These are phyloP conservation scores for Sporothrix brasiliensis DNA, from an alignment of 2,329 filamentous ascomycete species.

Conservation along the genomic window DNA sequence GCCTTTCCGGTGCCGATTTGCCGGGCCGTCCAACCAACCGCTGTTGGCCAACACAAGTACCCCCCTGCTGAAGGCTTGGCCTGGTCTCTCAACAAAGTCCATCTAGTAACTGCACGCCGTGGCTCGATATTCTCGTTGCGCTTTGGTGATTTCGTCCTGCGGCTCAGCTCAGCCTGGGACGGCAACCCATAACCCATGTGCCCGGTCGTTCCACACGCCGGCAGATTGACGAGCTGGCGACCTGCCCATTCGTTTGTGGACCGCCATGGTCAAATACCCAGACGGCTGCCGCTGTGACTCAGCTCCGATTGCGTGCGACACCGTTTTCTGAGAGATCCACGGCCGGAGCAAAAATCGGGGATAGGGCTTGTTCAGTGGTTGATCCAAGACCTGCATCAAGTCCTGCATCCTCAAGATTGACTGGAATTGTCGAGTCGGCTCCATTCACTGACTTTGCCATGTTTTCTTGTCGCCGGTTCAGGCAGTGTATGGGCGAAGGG, in stretches of 20 bases:
- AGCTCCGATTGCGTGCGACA: no score
- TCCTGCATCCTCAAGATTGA: no score
- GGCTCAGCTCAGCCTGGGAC: conserved; percentile 14
- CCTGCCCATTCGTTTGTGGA: background rate
- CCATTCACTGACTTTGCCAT: no score
- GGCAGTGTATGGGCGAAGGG: background rate
- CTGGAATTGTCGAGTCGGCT: no score
- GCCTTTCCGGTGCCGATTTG: conserved; percentile 30
- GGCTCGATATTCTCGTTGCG: background rate
- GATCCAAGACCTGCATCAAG: no score
- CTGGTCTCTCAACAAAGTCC: background rate
- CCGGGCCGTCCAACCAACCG: conserved; percentile 12
- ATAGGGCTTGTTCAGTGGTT: no score
- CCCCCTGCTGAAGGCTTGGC: background rate
- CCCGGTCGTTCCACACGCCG: background rate
- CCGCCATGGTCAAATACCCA: background rate
- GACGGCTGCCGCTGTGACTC: background rate
- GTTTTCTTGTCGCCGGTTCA: background rate
- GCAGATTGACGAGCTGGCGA: background rate
- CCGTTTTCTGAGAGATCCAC: background rate
- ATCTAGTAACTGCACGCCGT: no score
- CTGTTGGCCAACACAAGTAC: background rate
- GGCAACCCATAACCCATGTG: conserved; percentile 19
- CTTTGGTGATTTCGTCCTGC: background rate
- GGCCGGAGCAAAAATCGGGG: no score